Evolutionary conservation across 2,329 filamentous ascomycete species (phyloP), one percentile per base, ranked within the genome.

Genomic region (Alternaria atra): DNA sequence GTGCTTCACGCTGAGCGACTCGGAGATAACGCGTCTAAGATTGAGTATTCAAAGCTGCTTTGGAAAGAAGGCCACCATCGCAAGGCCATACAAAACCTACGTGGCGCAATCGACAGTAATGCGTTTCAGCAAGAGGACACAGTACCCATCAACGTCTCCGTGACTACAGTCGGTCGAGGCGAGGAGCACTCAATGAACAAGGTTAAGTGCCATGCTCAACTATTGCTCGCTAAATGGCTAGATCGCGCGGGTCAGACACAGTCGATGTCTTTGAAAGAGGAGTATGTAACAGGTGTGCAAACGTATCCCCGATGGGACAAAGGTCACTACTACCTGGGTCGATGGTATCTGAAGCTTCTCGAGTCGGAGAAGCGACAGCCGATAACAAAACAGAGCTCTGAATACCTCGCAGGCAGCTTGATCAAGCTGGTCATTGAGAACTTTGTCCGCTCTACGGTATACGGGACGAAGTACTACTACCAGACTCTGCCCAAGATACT

Each of bases 181-280:
- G 65, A 83, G 8, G 60, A 69, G 2, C 61, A 67, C 17, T 25
- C 48, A 4, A 83, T 87, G 64, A 88, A 88, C 64, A 81, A 90
- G 37, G 80, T 93, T 44, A 88, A 87, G n/a, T 90, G 89, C 6
- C 86, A 93, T 76, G 94, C 95, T 25, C 90, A 97, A 73, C 84
- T 99, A 8, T 84, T 98, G 35, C 87, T 97, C 27, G 95, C 95
- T 12, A 98, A 97, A 77, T 99, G 96, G 96, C 89, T 97, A 29
- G 96, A 98, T 74, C 90, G 87, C 57, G 92, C 94, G n/a, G 95
- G 95, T 5, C 94, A 98, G 77, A 97, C 93, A 2, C 91, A 97
- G 72, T 91, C 92, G 4, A 86, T 88, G 44, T 89, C 91, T 4
- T 86, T 98, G 65, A 92, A 92, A 73, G 73, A 76, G 20, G 72